Evolutionary conservation across 164 flowering plant genomes (phyloP).

Genomic region (Buxus sempervirens): DNA sequence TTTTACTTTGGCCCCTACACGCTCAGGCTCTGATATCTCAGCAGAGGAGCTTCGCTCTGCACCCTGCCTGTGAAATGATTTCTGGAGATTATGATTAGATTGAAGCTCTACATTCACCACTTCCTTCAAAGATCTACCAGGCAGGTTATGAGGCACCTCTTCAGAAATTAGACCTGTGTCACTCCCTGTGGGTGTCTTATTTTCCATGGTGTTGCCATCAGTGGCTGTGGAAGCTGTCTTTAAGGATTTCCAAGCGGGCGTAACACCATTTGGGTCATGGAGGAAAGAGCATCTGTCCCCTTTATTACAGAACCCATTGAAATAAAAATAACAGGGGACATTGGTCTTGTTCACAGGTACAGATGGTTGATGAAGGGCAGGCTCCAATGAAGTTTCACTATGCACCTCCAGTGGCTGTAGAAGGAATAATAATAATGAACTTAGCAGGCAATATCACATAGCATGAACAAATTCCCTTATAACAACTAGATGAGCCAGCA

Average conservation of each 20-base stretch:
- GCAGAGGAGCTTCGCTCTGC: constrained; percentile 26
- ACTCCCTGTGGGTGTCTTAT: constrained; percentile 23
- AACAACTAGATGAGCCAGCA: neutral
- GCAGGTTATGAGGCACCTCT: constrained; percentile 17
- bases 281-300: constrained; percentile 62
- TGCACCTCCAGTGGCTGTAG: constrained; percentile 58
- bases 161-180: constrained; percentile 13
- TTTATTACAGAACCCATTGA: constrained; percentile 59
- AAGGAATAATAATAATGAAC: neutral
- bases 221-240: constrained; percentile 20
- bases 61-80: constrained; percentile 8
- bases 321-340: constrained; percentile 64
- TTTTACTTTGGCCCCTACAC: constrained; percentile 28
- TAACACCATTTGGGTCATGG: constrained; percentile 39
- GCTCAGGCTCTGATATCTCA: constrained; percentile 18
- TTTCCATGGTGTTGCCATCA: constrained; percentile 24
- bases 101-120: constrained; percentile 13
- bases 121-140: constrained; percentile 12
- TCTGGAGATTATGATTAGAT: constrained; percentile 17
- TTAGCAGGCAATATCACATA: constrained; percentile 1
- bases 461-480: neutral
- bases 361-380: constrained; percentile 24
- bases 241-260: constrained; percentile 20
- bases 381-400: constrained; percentile 33
- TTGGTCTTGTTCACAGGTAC: constrained; percentile 36